phyloP scores from a whole-genome alignment of 148 eudicot species.

The Spergularia bocconei region DNA sequence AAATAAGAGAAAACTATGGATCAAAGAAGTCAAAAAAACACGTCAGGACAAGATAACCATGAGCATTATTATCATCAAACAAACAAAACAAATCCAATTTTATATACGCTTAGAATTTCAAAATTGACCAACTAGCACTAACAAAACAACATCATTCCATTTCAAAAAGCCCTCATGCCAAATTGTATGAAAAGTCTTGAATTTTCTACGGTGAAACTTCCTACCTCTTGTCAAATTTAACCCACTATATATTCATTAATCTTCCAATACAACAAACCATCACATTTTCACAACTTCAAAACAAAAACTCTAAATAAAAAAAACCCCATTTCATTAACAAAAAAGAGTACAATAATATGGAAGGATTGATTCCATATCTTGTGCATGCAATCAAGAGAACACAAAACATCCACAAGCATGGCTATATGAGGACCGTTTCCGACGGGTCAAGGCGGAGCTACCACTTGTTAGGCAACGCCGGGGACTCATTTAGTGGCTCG shows the following conservation, averaged over 20 bases:
- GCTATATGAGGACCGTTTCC: constrained; percentile 20
- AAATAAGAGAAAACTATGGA: not conserved
- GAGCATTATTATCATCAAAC: not conserved
- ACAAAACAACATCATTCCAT: not conserved
- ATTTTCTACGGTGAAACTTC: not conserved
- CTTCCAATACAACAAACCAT: not conserved
- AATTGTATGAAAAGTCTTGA: not conserved
- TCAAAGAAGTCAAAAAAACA: not conserved
- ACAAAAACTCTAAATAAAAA: not conserved
- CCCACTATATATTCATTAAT: constrained; percentile 2
- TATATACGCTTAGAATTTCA: not conserved
- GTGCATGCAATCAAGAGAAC: constrained; percentile 28
- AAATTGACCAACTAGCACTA: constrained; percentile 2
- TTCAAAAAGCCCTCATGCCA: not conserved
- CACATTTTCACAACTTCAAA: not conserved
- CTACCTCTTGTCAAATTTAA: not conserved
- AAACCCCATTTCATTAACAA: not conserved
- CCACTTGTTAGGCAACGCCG: constrained; percentile 18
- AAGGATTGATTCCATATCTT: constrained; percentile 34
- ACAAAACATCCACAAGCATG: constrained; percentile 20
- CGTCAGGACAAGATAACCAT: constrained; percentile 3
- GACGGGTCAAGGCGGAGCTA: constrained; percentile 31
- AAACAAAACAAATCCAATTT: not conserved
- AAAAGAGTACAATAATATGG: constrained; percentile 16
- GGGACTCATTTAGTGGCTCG: constrained; percentile 23